phyloP scores from a whole-genome alignment of 2,329 filamentous ascomycete species.

The Trichophyton rubrum region DNA sequence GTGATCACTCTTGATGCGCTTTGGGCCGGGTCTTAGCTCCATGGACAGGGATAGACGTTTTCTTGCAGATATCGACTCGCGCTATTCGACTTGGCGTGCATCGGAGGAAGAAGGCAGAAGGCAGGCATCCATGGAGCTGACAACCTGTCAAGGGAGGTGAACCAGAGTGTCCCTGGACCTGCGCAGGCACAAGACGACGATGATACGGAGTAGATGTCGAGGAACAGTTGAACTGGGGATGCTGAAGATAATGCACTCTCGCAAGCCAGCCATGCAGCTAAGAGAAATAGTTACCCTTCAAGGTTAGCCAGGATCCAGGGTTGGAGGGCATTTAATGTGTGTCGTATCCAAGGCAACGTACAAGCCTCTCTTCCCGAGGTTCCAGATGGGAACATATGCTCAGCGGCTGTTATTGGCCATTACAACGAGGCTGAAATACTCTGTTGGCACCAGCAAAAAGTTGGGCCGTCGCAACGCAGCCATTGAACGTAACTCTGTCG shows the following conservation, averaged over 20 bases:
- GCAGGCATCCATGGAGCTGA: not conserved
- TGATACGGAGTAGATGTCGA: not conserved
- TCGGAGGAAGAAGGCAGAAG: not conserved
- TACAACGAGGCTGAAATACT: not conserved
- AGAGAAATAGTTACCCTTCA: too few relatives aligned
- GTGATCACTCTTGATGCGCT: not conserved
- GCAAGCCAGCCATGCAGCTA: not conserved
- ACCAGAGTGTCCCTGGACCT: not conserved
- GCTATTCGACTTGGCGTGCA: not conserved
- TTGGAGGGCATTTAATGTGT: too few relatives aligned
- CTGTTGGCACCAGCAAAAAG: not conserved
- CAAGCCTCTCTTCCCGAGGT: too few relatives aligned
- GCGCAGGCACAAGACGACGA: not conserved
- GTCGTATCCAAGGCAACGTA: too few relatives aligned
- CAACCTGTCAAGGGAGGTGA: not conserved
- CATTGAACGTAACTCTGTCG: not conserved
- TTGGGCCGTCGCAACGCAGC: not conserved
- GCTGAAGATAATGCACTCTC: not conserved
- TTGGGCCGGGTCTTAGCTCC: not conserved
- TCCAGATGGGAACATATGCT: too few relatives aligned
- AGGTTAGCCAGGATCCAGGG: too few relatives aligned
- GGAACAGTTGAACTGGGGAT: not conserved
- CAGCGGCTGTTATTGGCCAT: too few relatives aligned
- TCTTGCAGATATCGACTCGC: not conserved
- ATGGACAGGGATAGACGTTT: not conserved